Evolutionary conservation across 2,329 filamentous ascomycete genomes (phyloP).

Genomic region (Colletotrichum plurivorum): DNA sequence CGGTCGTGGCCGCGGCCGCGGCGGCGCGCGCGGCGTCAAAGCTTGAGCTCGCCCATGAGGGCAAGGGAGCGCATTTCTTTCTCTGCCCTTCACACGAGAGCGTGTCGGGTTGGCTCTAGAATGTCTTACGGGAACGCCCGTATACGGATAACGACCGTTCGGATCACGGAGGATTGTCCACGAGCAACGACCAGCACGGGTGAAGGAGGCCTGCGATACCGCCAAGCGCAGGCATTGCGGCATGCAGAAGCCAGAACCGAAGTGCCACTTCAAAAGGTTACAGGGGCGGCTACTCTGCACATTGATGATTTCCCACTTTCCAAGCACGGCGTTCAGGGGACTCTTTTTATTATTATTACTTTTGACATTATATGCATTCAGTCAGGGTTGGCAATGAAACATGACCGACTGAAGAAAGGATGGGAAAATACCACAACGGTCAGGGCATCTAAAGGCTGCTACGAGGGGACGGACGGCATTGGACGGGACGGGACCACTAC

Average conservation of each 20-base stretch:
- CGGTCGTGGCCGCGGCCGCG: neutral
- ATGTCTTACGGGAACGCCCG: slow-evolving; percentile 15
- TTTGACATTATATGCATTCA: slow-evolving; percentile 29
- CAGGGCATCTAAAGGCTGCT: slow-evolving; percentile 29
- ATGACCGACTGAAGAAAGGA: slow-evolving; percentile 38
- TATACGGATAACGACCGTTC: slow-evolving; percentile 12
- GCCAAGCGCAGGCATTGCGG: slow-evolving; percentile 8
- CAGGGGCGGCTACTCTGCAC: slow-evolving; percentile 27
- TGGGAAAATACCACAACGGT: slow-evolving; percentile 38
- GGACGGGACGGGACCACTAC: slow-evolving; percentile 9
- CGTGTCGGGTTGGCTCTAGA: slow-evolving; percentile 23
- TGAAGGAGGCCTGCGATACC: slow-evolving; percentile 14
- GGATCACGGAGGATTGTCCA: slow-evolving; percentile 21
- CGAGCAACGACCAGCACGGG: slow-evolving; percentile 17
- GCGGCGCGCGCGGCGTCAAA: neutral
- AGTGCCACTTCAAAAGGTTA: slow-evolving; percentile 22
- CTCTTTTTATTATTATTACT: slow-evolving; percentile 10
- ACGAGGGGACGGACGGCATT: slow-evolving; percentile 31
- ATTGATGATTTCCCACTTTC: slow-evolving; percentile 37
- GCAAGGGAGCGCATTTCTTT: slow-evolving; percentile 1
- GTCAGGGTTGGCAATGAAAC: slow-evolving; percentile 38
- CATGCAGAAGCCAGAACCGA: neutral
- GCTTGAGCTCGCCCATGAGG: neutral
- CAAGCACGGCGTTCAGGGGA: slow-evolving; percentile 39
- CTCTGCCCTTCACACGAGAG: neutral